Base-by-base conservation (phyloP, 495 filamentous ascomycete species). In the Cercophora newfieldiana region DNA sequence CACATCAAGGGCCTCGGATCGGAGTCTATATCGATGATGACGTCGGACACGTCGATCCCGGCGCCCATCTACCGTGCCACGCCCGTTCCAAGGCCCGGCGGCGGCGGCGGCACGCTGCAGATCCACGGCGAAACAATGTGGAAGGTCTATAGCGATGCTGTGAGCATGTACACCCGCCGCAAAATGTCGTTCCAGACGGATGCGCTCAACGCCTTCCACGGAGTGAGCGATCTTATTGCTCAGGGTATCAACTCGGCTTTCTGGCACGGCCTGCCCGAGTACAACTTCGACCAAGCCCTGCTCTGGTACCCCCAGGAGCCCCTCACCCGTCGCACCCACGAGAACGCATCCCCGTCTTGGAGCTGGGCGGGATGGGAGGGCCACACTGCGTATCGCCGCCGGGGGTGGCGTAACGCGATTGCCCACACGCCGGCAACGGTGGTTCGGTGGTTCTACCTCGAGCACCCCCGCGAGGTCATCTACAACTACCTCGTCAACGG, bases 241-340 rank as follows among this genome's bases (percentile, higher is more conserved):
- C 61, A 53, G 26, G 62, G 66, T 21, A 57, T 61, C 5, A 65
- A 68, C 31, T 65, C 66, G 0, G 14, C 28, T 10, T 68, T 68
- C 37, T 65, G 62, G 66, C 53, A 65, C 61, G 66, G 66, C 62
- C 26, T 68, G 30, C 66, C 66, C 30, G 66, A 68, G 57, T 68
- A 65, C 56, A 47, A 44, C 24, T 65, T 68, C 51, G 61, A 68
- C 49, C 48, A 57, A 25, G 66, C 66, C 16, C 66, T 68, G 3
- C 50, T 68, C 26, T 68, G 66, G 66, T 56, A 65, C 21, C 66
- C 66, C 10, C 47, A n/a, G 2, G 61, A 65, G 25, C 56, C 62
- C 3, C 66, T 68, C 16, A 61, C 1, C 21, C 56, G 66, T 1
- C 61, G 62, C 10, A 61, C 19, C 7, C 19, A 55, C 24, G 37